Evolutionary conservation across 169 alveolate species (phyloP), one percentile per base, ranked within the genome.

Genomic region (Plasmodium cynomolgi): DNA sequence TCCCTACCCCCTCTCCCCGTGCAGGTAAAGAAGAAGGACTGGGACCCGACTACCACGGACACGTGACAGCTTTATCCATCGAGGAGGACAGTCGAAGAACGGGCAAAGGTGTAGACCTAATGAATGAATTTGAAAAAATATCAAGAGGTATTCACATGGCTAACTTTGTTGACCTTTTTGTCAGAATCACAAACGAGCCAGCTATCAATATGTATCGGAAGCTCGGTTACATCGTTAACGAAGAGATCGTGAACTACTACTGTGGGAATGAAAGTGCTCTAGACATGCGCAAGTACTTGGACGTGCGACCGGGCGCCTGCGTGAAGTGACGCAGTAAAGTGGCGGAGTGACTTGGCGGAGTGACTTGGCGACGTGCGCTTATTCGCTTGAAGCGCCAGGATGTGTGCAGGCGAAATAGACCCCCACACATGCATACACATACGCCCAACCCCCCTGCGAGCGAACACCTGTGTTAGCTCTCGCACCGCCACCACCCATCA

Each of bases 281-380:
- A 2, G 97, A 96, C 50, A 96, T 96, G 97, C 79, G 97, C n/a
- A 96, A 95, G 68, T 56, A 91, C 54, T 31, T 83, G 71, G 29
- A 83, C 44, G 15, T 81, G 58, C 33, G 33, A 2, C 2, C 74
- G 31, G 33, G 33, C 15, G 74, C 74, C 23, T 58, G 74, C 31
- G 74, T 58, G 74, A 58, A 58, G 74, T 58, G 74, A 58, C 54
- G 8, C 0, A 6, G 17, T 2, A 17, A 44, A 44, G 54, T 2
- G 54, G 54, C 13, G 8, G 54, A 44, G 54, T 44, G n/a, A n/a
- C n/a, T n/a, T n/a, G n/a, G n/a, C n/a, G n/a, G n/a, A n/a, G n/a
- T n/a, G n/a, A n/a, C n/a, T n/a, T n/a, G n/a, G n/a, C n/a, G n/a
- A n/a, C n/a, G n/a, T n/a, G n/a, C n/a, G n/a, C n/a, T n/a, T n/a